phyloP scores from a whole-genome alignment of 768 basidiomycete genomes.

The Lactifluus hygrophoroides region DNA sequence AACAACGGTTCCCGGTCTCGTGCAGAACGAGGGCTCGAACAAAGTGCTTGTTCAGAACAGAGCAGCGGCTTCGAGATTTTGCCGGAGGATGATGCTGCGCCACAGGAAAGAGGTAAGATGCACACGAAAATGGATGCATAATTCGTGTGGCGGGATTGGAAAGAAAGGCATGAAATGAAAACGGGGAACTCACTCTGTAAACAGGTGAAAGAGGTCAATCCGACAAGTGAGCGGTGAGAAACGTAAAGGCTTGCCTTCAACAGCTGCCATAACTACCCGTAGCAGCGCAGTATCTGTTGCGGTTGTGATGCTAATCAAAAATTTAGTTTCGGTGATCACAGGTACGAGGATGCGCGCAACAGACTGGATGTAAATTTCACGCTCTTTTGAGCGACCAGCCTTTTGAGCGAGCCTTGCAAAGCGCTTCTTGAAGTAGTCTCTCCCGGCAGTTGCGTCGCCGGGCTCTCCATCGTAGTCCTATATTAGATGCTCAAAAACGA shows the following conservation, averaged over 20 bases:
- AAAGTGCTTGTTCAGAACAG: constrained; percentile 40
- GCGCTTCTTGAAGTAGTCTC: constrained; percentile 84
- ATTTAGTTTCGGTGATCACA: constrained; percentile 16
- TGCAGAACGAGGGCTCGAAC: constrained; percentile 9
- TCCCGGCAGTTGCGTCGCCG: constrained; percentile 62
- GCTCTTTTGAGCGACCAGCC: constrained; percentile 73
- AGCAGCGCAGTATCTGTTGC: constrained; percentile 86
- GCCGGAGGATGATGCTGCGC: constrained; percentile 59
- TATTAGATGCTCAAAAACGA: neutral
- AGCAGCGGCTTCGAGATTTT: constrained; percentile 56
- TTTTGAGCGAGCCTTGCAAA: constrained; percentile 79
- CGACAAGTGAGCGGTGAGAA: constrained; percentile 10
- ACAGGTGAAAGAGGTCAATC: constrained; percentile 15
- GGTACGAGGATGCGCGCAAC: constrained; percentile 28
- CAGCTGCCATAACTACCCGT: constrained; percentile 90
- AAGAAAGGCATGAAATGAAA: constrained; percentile 24
- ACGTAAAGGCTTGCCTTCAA: constrained; percentile 61
- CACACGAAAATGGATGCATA: constrained; percentile 29
- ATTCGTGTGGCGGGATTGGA: constrained; percentile 24
- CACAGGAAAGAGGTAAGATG: constrained; percentile 23
- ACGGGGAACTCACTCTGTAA: constrained; percentile 55
- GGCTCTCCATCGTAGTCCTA: constrained; percentile 82
- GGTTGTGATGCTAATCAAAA: constrained; percentile 59
- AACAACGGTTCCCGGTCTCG: neutral
- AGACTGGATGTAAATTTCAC: constrained; percentile 92